phyloP scores from a whole-genome alignment of 164 flowering plant species.

The Vitis amurensis region DNA sequence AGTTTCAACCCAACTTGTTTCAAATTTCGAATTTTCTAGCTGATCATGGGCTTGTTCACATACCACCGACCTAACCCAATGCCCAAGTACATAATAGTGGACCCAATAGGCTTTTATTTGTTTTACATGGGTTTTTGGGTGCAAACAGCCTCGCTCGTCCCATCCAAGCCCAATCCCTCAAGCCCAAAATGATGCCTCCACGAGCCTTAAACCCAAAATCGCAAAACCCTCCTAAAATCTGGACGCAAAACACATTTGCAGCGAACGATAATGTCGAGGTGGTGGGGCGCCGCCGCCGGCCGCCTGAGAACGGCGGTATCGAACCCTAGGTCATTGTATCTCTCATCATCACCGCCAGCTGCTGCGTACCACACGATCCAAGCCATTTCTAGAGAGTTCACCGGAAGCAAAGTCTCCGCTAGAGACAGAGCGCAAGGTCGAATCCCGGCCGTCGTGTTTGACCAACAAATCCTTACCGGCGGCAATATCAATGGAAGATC shows the following conservation, averaged over 20 bases:
- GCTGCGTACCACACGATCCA: slow-evolving; percentile 67
- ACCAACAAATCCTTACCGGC: slow-evolving; percentile 28
- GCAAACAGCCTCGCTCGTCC: no score
- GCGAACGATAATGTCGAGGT: slow-evolving; percentile 27
- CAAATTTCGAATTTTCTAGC: no score
- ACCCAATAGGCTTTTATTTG: no score
- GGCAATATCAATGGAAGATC: slow-evolving; percentile 17
- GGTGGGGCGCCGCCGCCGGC: slow-evolving; percentile 49
- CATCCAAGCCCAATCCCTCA: no score
- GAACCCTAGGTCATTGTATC: not conserved
- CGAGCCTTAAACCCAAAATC: slow-evolving; percentile 14
- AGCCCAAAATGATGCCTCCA: no score
- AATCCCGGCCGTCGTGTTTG: slow-evolving; percentile 82
- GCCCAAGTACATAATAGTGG: no score
- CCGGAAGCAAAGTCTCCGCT: slow-evolving; percentile 51
- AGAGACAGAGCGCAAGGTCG: slow-evolving; percentile 75
- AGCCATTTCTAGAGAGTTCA: slow-evolving; percentile 68
- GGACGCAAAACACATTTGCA: no score
- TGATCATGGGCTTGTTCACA: no score
- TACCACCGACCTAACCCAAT: no score
- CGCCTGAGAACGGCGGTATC: slow-evolving; percentile 25
- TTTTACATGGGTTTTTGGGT: no score
- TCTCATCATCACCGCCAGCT: slow-evolving; percentile 3
- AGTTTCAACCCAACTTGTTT: no score
- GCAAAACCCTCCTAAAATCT: not conserved